Evolutionary conservation across 1,284 basidiomycete species (phyloP), one percentile per base, ranked within the genome.

Genomic region (Neotropicomus parvogracilis): DNA sequence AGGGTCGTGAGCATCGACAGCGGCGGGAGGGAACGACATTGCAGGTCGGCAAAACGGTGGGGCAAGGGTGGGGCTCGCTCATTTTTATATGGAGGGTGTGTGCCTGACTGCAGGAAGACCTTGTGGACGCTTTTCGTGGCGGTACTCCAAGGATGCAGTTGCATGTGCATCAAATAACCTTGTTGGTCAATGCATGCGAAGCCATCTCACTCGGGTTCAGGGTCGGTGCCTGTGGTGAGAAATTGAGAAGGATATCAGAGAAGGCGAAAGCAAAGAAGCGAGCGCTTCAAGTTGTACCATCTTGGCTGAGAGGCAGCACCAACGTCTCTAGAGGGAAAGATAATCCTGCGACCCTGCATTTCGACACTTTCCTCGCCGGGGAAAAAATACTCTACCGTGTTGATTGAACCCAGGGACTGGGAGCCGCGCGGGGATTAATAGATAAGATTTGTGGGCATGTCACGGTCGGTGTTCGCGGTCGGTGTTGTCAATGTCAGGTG

Each of bases 11-110:
- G 49, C 51, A 38, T 58, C 53, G 20, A 58, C 27, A 8, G 52
- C 47, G 4, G 60, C 60, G 38, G 16, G 42, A 29, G 54, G 53
- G 39, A 36, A 28, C 2, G 56, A 54, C 66, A 65, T 65, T 20
- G 47, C 9, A 26, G 24, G 32, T 28, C 36, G 24, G 27, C 6
- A 21, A 21, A 14, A 10, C 17, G 5, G 20, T 3, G 29, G 29
- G 14, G 8, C 6, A 12, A 14, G 28, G 7, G 32, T 13, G 28
- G 24, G n/a, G 14, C 27, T 17, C 3, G 3, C 28, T 7, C 8
- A 17, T 19, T 34, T 64, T 65, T 54, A 56, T 60, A 24, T 8
- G 26, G 10, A 5, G 41, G 14, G 17, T 6, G 49, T 10, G 49
- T 40, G 46, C 38, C 42, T 49, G 41, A 35, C 29, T 17, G 16